These are phyloP conservation scores for Fusarium domesticum DNA, from an alignment of 2,329 filamentous ascomycete species.

Conservation along the genomic window DNA sequence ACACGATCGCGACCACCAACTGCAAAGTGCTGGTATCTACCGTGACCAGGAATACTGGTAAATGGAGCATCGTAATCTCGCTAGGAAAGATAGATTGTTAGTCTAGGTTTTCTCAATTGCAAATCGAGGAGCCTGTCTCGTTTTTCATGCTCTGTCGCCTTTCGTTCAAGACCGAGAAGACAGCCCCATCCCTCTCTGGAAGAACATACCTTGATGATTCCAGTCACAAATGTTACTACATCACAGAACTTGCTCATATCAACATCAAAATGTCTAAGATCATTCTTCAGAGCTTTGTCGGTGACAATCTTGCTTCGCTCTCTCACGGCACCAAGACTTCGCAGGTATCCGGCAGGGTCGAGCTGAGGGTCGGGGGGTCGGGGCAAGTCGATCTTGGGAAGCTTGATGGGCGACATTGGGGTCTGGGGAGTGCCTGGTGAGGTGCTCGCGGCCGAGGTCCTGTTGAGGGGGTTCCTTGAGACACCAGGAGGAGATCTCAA, in stretches of 20 bases:
- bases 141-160: no score
- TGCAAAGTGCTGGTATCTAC: slow-evolving; percentile 79
- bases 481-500: slow-evolving; percentile 24
- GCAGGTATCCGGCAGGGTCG: slow-evolving; percentile 86
- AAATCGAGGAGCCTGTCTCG: no score
- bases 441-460: slow-evolving; percentile 50
- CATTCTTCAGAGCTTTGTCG: slow-evolving; percentile 72
- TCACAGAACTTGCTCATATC: slow-evolving; percentile 81
- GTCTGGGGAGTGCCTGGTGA: slow-evolving; percentile 48
- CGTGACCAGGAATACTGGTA: slow-evolving; percentile 74
- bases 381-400: slow-evolving; percentile 77
- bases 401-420: slow-evolving; percentile 50
- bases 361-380: slow-evolving; percentile 81
- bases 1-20: slow-evolving; percentile 75
- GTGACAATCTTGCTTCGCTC: slow-evolving; percentile 73
- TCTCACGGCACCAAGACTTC: slow-evolving; percentile 83
- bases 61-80: slow-evolving; percentile 56
- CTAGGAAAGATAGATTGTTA: slow-evolving; percentile 31
- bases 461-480: slow-evolving; percentile 41
- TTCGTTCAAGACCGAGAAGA: no score
- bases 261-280: slow-evolving; percentile 82
- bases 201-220: slow-evolving; percentile 80
- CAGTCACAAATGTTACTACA: slow-evolving; percentile 83
- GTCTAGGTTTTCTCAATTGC: not conserved
- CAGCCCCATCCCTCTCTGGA: no score